These are phyloP conservation scores for Manihot esculenta DNA, from an alignment of 441 rosid species.

Conservation along the genomic window DNA sequence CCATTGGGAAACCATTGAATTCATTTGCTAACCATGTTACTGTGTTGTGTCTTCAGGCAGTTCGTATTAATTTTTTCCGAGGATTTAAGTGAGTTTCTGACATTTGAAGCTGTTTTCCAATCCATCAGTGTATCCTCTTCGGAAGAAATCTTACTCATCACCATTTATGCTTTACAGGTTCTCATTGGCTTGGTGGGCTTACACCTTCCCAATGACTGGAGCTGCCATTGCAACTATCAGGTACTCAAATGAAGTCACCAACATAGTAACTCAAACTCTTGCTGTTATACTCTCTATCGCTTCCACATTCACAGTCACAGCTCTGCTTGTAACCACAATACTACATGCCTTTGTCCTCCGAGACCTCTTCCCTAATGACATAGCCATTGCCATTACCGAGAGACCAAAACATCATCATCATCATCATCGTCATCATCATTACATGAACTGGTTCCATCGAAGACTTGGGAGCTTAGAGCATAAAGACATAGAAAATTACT, in stretches of 20 bases:
- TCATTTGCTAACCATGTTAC: neutral
- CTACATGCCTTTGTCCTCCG: slow-evolving; percentile 63
- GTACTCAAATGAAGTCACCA: slow-evolving; percentile 59
- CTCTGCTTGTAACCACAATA: slow-evolving; percentile 56
- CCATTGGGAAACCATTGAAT: neutral
- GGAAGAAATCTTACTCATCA: neutral
- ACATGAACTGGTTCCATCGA: slow-evolving; percentile 50
- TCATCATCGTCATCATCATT: too few relatives aligned
- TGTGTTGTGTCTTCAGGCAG: slow-evolving; percentile 46
- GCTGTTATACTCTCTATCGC: slow-evolving; percentile 39
- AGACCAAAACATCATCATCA: slow-evolving; percentile 40
- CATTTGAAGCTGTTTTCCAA: neutral
- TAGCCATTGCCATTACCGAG: slow-evolving; percentile 76
- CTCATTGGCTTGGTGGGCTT: slow-evolving; percentile 95
- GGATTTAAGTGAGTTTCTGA: slow-evolving; percentile 62
- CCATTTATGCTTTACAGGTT: slow-evolving; percentile 39
- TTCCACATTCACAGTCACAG: slow-evolving; percentile 55
- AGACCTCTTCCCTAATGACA: slow-evolving; percentile 87
- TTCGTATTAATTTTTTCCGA: slow-evolving; percentile 71
- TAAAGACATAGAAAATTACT: slow-evolving; percentile 44
- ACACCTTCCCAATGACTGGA: slow-evolving; percentile 89
- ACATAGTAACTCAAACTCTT: slow-evolving; percentile 47
- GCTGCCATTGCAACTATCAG: slow-evolving; percentile 77
- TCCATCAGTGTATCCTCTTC: neutral
- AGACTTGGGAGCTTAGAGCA: slow-evolving; percentile 39